Evolutionary conservation across 2,329 filamentous ascomycete genomes (phyloP).

Genomic region (Zymoseptoria passerinii): DNA sequence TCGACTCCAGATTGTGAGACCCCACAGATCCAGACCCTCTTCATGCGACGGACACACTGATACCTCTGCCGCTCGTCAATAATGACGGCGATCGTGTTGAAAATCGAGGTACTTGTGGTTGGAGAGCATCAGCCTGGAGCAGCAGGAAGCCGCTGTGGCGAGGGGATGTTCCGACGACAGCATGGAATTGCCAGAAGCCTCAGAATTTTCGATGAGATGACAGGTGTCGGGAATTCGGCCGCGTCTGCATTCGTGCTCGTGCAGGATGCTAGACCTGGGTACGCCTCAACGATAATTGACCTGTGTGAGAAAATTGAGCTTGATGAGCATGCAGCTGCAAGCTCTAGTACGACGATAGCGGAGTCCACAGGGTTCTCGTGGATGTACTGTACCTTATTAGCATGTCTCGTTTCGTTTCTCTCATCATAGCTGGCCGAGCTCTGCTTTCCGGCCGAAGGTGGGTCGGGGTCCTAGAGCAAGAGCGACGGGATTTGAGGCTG

Average conservation of each 20-base stretch:
- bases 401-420: too few species aligned
- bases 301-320: neutral
- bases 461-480: too few species aligned
- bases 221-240: neutral
- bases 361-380: neutral
- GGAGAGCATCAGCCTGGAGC: neutral
- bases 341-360: neutral
- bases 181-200: neutral
- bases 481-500: neutral
- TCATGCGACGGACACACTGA: neutral
- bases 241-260: neutral
- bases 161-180: neutral
- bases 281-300: neutral
- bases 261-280: neutral
- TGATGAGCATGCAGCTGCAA: neutral
- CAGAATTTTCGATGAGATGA: neutral
- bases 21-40: neutral
- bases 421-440: neutral
- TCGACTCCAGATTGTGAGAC: neutral
- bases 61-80: neutral
- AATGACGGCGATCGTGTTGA: neutral
- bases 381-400: too few species aligned
- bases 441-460: neutral
- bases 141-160: neutral
- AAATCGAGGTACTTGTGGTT: neutral